Conservation (phyloP, 768 basidiomycete genomes). For the Phylloporus sp. region DNA sequence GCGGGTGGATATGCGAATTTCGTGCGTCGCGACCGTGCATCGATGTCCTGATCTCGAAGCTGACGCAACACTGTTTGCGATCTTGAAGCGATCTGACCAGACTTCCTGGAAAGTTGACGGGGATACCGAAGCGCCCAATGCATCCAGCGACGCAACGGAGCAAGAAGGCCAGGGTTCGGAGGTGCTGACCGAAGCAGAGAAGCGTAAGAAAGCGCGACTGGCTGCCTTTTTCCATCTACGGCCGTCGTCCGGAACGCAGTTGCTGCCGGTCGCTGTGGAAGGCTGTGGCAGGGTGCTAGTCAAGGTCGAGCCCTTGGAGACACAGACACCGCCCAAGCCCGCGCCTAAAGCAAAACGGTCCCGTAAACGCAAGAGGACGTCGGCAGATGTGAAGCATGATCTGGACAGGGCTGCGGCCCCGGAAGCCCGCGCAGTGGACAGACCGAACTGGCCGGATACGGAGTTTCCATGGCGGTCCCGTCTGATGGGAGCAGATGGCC, state of each 20-base stretch:
- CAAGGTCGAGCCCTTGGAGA: conserved; percentile 46
- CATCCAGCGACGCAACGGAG: conserved; percentile 7
- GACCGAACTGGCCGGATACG: conserved; percentile 74
- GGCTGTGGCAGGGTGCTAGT: conserved; percentile 71
- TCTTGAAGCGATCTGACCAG: conserved; percentile 21
- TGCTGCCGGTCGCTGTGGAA: conserved; percentile 63
- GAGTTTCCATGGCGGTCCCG: conserved; percentile 77
- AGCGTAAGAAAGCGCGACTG: conserved; percentile 63
- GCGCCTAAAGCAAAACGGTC: conserved; percentile 37
- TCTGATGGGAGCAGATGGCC: conserved; percentile 50
- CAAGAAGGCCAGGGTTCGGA: conserved; percentile 9
- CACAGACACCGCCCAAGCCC: conserved; percentile 26
- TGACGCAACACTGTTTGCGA: conserved; percentile 5
- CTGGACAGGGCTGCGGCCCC: conserved; percentile 11
- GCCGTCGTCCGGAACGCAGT: conserved; percentile 33
- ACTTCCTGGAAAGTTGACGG: conserved; percentile 19
- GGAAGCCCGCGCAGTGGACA: conserved; percentile 37
- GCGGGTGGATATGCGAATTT: conserved; percentile 78
- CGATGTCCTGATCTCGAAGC: conserved; percentile 10
- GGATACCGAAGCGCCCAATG: conserved; percentile 13
- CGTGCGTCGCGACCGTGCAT: conserved; percentile 38
- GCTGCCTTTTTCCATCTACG: conserved; percentile 58
- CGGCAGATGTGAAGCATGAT: conserved; percentile 20
- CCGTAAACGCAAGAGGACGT: conserved; percentile 51
- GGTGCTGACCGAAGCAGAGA: conserved; percentile 50